These are phyloP conservation scores for Claviceps arundinis DNA, from an alignment of 2,329 filamentous ascomycete genomes.

Conservation along the genomic window DNA sequence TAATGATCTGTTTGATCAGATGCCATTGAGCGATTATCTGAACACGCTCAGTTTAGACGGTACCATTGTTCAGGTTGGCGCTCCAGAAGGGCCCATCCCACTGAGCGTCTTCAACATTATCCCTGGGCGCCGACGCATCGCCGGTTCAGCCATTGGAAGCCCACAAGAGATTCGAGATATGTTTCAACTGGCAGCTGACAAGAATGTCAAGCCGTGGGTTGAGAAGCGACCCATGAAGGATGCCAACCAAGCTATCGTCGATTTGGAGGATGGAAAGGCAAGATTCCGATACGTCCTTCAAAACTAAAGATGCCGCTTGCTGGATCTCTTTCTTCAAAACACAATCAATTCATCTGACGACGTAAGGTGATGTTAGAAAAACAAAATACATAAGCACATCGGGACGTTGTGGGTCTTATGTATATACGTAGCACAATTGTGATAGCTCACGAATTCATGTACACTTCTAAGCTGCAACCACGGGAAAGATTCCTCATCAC, in stretches of 20 bases:
- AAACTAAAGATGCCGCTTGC: constrained; percentile 17
- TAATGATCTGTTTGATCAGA: constrained; percentile 15
- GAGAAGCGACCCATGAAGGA: constrained; percentile 41
- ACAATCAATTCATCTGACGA: not conserved
- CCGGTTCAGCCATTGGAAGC: constrained; percentile 32
- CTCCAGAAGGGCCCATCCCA: constrained; percentile 10
- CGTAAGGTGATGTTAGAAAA: not conserved
- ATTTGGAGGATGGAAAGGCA: constrained; percentile 41
- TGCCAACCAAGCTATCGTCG: constrained; percentile 41
- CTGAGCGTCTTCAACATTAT: constrained; percentile 34
- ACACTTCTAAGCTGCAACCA: not conserved
- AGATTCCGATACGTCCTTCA: constrained; percentile 34
- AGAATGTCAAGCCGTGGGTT: constrained; percentile 43
- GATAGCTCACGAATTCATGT: not conserved
- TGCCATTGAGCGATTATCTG: constrained; percentile 51
- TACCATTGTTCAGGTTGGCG: constrained; percentile 50
- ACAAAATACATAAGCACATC: not conserved
- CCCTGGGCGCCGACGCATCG: constrained; percentile 35
- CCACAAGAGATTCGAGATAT: constrained; percentile 47
- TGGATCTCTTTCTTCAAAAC: not conserved
- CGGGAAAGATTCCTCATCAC: not conserved
- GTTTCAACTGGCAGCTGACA: constrained; percentile 41
- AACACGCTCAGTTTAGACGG: constrained; percentile 44
- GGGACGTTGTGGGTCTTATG: not conserved
- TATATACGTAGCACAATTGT: not conserved